phyloP scores from a whole-genome alignment of 23 red algal species.

The Cyanidioschyzon merolae region DNA sequence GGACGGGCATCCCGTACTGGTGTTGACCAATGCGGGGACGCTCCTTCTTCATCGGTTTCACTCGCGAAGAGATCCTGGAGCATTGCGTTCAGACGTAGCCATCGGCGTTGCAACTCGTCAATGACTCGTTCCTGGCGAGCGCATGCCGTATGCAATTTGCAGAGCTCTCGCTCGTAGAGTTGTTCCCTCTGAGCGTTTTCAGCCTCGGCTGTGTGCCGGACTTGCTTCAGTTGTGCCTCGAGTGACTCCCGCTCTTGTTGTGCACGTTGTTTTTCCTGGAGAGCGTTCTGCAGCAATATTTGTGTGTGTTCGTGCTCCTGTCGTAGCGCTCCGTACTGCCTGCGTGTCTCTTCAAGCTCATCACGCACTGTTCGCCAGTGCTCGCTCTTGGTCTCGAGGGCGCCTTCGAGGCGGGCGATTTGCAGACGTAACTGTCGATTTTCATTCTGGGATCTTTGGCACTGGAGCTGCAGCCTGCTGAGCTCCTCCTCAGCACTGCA shows the following conservation, averaged over 20 bases:
- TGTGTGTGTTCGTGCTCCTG: neutral
- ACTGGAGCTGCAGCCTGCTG: neutral
- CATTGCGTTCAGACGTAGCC: constrained; percentile 8
- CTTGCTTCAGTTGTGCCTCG: neutral
- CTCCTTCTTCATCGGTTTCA: too few species aligned
- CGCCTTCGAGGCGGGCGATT: neutral
- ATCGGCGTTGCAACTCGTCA: constrained; percentile 1
- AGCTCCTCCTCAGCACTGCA: neutral
- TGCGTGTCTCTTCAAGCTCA: neutral
- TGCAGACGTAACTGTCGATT: neutral
- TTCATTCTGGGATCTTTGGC: neutral
- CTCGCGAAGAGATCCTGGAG: constrained; percentile 6
- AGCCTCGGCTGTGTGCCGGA: neutral
- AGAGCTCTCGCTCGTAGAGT: neutral
- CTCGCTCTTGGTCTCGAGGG: constrained; percentile 4
- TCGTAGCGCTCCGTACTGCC: neutral
- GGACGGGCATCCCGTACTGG: too few species aligned
- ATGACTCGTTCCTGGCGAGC: constrained; percentile 5
- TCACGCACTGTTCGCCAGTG: neutral
- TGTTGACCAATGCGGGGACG: too few species aligned
- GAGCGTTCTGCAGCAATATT: neutral
- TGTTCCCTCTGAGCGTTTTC: neutral
- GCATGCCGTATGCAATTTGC: neutral
- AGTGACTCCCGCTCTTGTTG: neutral
- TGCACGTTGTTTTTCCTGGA: neutral